Base-by-base conservation (phyloP, 345 rosid species). In the Durio zibethinus region DNA sequence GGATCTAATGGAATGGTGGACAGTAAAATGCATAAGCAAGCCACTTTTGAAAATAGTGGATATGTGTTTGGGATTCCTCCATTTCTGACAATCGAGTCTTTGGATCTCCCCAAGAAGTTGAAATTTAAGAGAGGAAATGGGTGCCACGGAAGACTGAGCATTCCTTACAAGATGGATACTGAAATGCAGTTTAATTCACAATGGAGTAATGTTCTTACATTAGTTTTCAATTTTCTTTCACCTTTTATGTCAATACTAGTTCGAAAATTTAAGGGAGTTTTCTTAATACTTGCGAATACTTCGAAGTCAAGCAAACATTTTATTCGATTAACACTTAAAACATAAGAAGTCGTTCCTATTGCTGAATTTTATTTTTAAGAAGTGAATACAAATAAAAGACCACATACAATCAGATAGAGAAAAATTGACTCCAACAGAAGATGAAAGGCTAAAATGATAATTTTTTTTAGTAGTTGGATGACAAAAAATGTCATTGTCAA, bases 41-140 rank as follows among this genome's bases (percentile, higher is more conserved):
- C 73, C 78, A 40, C 40, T 20, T 66, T 74, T 53, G 79, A 70
- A 57, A 73, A 72, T 20, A 77, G 61, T 53, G 81, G 77, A 76
- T 82, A 42, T 25, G 77, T 78, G 27, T 20, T 70, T 65, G 88
- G 91, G 12, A 78, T 87, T 71, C 87, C 94, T 53, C 88, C 78
- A 20, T 86, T 90, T 4, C 89, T 91, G 6, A 83, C 85, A 79
- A n/a, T 84, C 38, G 60, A 80, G 16, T 76, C 79, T 61, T 76
- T 76, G 23, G 77, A 82, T 77, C 50, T 78, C 62, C 62, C 76
- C n/a, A 82, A 72, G 83, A 82, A 86, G 84, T 76, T 84, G 73
- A 86, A 82, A 74, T 45, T 27, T 73, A 86, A 71, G 78, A 80
- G 47, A 3, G 83, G 80, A 61, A 85, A 82, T 76, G 82, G 50